Evolutionary conservation across 257 asterid genomes (phyloP).

Genomic region (Ligustrum vulgare): DNA sequence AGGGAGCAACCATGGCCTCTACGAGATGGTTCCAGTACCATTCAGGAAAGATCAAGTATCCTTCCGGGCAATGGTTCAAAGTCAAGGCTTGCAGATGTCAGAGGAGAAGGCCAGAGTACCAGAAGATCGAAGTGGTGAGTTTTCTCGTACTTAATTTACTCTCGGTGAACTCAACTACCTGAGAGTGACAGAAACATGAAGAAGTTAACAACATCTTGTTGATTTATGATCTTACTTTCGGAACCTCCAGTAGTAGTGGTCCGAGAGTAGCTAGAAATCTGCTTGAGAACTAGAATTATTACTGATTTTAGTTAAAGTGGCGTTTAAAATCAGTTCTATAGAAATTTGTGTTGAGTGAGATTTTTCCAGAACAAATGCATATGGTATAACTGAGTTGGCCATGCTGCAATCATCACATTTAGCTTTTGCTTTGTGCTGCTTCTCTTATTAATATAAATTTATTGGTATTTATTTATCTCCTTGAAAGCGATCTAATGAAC

Average conservation of each 20-base stretch:
- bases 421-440: not conserved
- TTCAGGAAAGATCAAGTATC: conserved; percentile 37
- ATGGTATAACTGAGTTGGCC: conserved; percentile 9
- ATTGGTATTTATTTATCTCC: not conserved
- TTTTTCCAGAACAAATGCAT: conserved; percentile 29
- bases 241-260: not conserved
- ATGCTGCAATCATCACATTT: not conserved
- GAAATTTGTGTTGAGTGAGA: conserved; percentile 22
- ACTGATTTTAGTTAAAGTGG: conserved; percentile 12
- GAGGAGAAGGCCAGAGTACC: conserved; percentile 44
- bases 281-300: not conserved
- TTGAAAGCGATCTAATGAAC: not conserved
- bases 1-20: conserved; percentile 57
- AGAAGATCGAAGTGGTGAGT: conserved; percentile 69
- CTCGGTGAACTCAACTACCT: not conserved
- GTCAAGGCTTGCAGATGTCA: conserved; percentile 53
- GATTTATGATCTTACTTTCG: conserved; percentile 17
- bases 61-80: conserved; percentile 40
- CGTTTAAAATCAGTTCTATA: conserved; percentile 1
- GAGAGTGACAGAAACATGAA: conserved; percentile 6
- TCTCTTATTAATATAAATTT: not conserved
- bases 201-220: conserved; percentile 66
- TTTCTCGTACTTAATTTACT: not conserved
- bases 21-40: conserved; percentile 35
- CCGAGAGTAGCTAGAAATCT: not conserved